Conservation (phyloP, 306 rosid species). For the Begonia peltatifolia region DNA sequence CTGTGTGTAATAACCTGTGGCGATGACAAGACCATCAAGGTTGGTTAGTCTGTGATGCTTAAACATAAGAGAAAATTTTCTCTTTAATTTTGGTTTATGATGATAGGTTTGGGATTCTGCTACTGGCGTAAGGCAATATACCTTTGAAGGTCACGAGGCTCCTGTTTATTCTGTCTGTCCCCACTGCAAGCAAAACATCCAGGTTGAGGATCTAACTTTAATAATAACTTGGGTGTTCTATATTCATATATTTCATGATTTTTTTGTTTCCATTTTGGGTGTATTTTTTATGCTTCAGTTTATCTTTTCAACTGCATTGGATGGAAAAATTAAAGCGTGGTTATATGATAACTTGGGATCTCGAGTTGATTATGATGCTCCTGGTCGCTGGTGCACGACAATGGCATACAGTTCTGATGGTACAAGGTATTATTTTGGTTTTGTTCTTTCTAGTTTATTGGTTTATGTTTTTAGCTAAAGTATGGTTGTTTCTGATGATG, state of each 20-base stretch:
- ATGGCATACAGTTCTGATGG: slow-evolving; percentile 97
- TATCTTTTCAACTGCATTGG: slow-evolving; percentile 89
- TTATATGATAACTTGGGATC: slow-evolving; percentile 85
- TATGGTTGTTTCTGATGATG: too few species aligned
- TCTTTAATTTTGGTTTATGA: slow-evolving; percentile 14
- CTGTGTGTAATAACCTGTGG: slow-evolving; percentile 96
- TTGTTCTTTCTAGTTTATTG: too few species aligned
- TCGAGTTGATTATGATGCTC: slow-evolving; percentile 95
- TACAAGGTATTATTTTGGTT: slow-evolving; percentile 38
- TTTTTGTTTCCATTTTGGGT: slow-evolving; percentile 4
- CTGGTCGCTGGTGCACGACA: slow-evolving; percentile 94
- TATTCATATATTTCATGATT: slow-evolving; percentile 1
- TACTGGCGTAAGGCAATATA: slow-evolving; percentile 52
- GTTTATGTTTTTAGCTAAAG: too few species aligned
- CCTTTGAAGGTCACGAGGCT: slow-evolving; percentile 91
- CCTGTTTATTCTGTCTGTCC: slow-evolving; percentile 89
- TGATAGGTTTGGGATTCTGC: slow-evolving; percentile 88
- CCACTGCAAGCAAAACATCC: slow-evolving; percentile 79
- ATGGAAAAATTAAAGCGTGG: slow-evolving; percentile 97
- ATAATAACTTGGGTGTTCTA: too few species aligned
- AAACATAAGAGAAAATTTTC: too few species aligned
- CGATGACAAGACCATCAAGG: slow-evolving; percentile 92
- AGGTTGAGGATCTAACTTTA: slow-evolving; percentile 22
- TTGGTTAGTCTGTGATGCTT: slow-evolving; percentile 10
- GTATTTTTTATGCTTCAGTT: slow-evolving; percentile 40